Percentiles rank a stretch among this genome's conserved stretches.
phyloP scores from a whole-genome alignment of 108 stramenopile species.

The Poteriospumella lacustris region DNA sequence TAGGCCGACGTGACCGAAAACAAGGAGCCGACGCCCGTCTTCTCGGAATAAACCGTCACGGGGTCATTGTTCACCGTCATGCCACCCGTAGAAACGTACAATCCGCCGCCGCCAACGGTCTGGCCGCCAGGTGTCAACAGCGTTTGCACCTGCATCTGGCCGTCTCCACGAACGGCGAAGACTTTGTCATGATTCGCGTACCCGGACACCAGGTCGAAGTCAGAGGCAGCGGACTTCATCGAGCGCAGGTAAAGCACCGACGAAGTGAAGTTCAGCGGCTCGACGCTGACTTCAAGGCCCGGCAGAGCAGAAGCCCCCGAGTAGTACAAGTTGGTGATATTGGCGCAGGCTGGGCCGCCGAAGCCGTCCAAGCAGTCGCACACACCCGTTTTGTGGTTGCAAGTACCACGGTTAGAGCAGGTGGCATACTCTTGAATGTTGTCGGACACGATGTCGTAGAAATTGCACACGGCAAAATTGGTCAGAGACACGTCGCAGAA shows the following conservation, averaged over 20 bases:
- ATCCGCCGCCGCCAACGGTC: not conserved
- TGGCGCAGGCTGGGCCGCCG: conserved; percentile 40
- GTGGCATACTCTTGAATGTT: conserved; percentile 43
- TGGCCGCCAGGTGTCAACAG: conserved; percentile 9
- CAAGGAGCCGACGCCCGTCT: not conserved
- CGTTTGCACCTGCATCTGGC: not conserved
- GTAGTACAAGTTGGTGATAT: conserved; percentile 30
- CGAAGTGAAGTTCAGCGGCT: conserved; percentile 33
- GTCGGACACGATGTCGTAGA: conserved; percentile 25
- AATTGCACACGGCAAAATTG: conserved; percentile 17
- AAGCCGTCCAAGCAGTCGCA: conserved; percentile 45
- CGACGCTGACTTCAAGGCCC: conserved; percentile 33
- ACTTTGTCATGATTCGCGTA: conserved; percentile 39
- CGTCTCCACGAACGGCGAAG: conserved; percentile 38
- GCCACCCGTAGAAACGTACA: not conserved
- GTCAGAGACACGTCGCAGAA: conserved; percentile 38
- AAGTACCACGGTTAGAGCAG: conserved; percentile 43
- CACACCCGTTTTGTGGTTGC: conserved; percentile 40
- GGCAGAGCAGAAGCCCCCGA: conserved; percentile 32
- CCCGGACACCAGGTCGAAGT: conserved; percentile 41
- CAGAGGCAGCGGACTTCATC: conserved; percentile 36
- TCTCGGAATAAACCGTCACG: not conserved
- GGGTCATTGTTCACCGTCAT: not conserved
- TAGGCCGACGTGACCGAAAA: not conserved
- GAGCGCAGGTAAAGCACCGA: conserved; percentile 30